Evolutionary conservation across 1,284 basidiomycete species (phyloP), one percentile per base, ranked within the genome.

Genomic region (Polyporus tsugae): DNA sequence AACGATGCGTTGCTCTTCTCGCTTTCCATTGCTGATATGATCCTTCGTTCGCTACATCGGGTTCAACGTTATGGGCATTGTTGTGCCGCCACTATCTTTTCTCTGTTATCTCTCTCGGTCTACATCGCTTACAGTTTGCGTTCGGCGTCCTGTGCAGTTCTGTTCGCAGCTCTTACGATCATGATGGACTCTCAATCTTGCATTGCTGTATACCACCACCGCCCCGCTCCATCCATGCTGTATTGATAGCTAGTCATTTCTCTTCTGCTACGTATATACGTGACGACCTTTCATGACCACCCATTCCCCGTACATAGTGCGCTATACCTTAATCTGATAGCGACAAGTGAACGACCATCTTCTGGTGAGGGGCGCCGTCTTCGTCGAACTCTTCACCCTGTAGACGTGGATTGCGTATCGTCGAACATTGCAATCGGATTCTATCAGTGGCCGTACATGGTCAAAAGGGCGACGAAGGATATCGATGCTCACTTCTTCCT

Each of bases 371-470:
- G 74, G 86, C 91, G 55, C 92, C 92, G 68, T 94, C 92, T 79
- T 94, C 92, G 78, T 94, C 90, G 79, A 93, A 94, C 76, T 89
- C 86, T 46, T 85, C 84, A 68, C 92, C 93, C 91, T 94, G 71
- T 70, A 70, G 60, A 64, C 66, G 71, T 70, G 70, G 60, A 64
- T 67, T 75, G 59, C 60, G 63, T 69, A 62, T 53, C 59, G 65
- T 65, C 35, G 65, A 65, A 67, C 70, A 60, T 57, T 71, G 66
- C 62, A 72, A 70, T 67, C 67, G 61, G 67, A 63, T 62, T 49
- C 52, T 61, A 68, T 62, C 63, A 35, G 66, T 63, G 41, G 11
- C 36, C n/a, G 22, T 41, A 39, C 38, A 25, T 36, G 38, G 58
- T 39, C 58, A 60, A 11, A 60, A 41, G 58, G 36, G n/a, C 10